phyloP scores from a whole-genome alignment of 1,139 yeast species.

The Lodderomyces elongisporus region DNA sequence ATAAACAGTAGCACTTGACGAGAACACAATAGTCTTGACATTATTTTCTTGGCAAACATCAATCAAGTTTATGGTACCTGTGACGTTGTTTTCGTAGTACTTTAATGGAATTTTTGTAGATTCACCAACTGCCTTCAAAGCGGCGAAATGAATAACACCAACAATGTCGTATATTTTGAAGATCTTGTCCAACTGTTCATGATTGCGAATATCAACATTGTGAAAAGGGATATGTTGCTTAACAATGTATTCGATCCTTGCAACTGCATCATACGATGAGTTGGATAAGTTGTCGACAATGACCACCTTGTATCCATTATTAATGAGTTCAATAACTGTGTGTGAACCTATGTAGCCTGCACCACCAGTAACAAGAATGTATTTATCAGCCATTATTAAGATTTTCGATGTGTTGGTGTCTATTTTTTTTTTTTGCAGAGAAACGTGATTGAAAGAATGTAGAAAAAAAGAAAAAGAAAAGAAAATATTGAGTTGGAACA shows the following conservation, averaged over 20 bases:
- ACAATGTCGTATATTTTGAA: constrained; percentile 48
- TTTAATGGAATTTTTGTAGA: constrained; percentile 66
- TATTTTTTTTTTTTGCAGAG: not conserved
- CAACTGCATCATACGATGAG: constrained; percentile 64
- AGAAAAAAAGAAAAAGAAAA: not conserved
- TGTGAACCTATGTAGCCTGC: constrained; percentile 88
- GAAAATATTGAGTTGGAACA: too few species aligned
- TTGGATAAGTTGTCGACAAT: constrained; percentile 68
- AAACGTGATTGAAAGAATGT: not conserved
- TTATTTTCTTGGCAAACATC: constrained; percentile 43
- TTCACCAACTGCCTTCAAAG: constrained; percentile 81
- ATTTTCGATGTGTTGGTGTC: not conserved
- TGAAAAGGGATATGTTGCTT: constrained; percentile 49
- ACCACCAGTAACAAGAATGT: constrained; percentile 77
- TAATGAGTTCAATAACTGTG: constrained; percentile 62
- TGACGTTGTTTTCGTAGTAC: constrained; percentile 67
- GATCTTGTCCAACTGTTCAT: constrained; percentile 41
- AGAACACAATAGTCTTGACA: constrained; percentile 64
- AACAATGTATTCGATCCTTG: constrained; percentile 57
- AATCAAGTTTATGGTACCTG: constrained; percentile 59
- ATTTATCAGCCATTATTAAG: constrained; percentile 13
- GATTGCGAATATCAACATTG: constrained; percentile 56
- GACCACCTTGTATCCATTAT: constrained; percentile 64
- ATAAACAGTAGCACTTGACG: constrained; percentile 80
- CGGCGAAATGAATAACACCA: constrained; percentile 80